Base-by-base conservation (phyloP, 306 rosid genomes). In the Dalbergia cochinchinensis region DNA sequence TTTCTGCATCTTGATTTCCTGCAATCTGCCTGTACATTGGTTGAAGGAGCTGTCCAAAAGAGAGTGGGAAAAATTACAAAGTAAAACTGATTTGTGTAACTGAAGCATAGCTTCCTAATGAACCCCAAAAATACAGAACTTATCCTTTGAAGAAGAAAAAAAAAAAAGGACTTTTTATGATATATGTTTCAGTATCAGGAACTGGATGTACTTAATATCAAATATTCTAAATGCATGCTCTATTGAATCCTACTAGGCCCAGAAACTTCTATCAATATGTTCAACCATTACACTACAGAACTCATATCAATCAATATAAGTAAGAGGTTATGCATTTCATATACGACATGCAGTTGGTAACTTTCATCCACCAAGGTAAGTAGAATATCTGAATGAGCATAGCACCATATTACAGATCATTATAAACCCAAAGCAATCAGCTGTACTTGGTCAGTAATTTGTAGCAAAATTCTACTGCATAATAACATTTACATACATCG, bases 21-120 rank as follows among this genome's bases (percentile, higher is more conserved):
- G 98, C 99, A 83, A 96, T 90, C 91, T 96, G 99, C 91, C 78
- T 93, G 81, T 96, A 96, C 80, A 93, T 96, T 71, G 99, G 99
- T 69, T 97, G 97, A 85, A 96, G 96, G 66, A 96, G 86, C 99
- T 96, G 91, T 76, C 77, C 66, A 89, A 83, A 78, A 76, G 85
- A 81, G 79, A 45, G 77, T 41, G 68, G 19, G 72, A 44, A 79
- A 65, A 77, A 81, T 84, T 44, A 79, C 44, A 63, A 54, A 14
- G 57, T 53, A 84, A 70, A 71, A 79, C 55, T 69, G 41, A 51
- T 55, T 59, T 41, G 53, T 26, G 61, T 9, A 47, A 19, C n/a
- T 37, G 62, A 79, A 76, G 65, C 41, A 77, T 55, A 63, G 45
- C 37, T 55, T 82, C 69, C 78, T 39, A 81, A 59, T 20, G 42